These are phyloP conservation scores for Parastagonospora avenae DNA, from an alignment of 2,329 filamentous ascomycete genomes.

Conservation along the genomic window DNA sequence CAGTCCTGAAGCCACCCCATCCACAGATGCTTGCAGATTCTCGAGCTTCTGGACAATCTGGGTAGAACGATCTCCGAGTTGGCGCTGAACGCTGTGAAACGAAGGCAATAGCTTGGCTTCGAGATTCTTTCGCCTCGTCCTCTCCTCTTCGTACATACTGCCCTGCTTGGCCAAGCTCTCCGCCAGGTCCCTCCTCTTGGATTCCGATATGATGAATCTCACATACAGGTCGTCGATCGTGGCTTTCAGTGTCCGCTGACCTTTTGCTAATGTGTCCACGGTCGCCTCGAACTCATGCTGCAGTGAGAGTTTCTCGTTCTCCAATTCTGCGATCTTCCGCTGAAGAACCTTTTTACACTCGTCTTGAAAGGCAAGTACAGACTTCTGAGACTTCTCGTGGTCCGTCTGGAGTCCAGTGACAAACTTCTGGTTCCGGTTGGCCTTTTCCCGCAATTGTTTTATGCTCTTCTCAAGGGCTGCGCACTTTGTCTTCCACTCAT, in stretches of 20 bases:
- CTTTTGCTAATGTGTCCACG: constrained; percentile 13
- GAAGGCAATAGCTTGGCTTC: constrained; percentile 25
- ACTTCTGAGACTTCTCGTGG: constrained; percentile 26
- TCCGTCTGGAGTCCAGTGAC: constrained; percentile 36
- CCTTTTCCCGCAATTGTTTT: constrained; percentile 14
- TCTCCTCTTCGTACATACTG: constrained; percentile 24
- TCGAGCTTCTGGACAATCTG: constrained; percentile 21
- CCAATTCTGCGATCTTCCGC: constrained; percentile 22
- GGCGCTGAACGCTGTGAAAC: constrained; percentile 19
- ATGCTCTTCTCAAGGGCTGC: constrained; percentile 4
- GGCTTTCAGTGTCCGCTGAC: constrained; percentile 15
- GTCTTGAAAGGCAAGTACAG: constrained; percentile 9
- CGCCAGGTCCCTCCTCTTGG: constrained; percentile 14
- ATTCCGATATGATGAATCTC: constrained; percentile 14
- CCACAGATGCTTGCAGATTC: constrained; percentile 13
- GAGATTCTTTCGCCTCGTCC: constrained; percentile 21
- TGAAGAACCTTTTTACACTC: constrained; percentile 16
- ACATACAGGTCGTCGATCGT: constrained; percentile 22
- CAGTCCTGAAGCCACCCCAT: constrained; percentile 2
- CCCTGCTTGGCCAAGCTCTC: constrained; percentile 16
- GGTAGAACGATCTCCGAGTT: constrained; percentile 13
- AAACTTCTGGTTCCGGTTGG: constrained; percentile 29
- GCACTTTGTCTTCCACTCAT: constrained; percentile 12
- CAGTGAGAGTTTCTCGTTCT: constrained; percentile 27
- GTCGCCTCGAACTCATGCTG: constrained; percentile 13